Evolutionary conservation across 805 yeast species (phyloP).

Genomic region (Alloascoidea hylecoeti): DNA sequence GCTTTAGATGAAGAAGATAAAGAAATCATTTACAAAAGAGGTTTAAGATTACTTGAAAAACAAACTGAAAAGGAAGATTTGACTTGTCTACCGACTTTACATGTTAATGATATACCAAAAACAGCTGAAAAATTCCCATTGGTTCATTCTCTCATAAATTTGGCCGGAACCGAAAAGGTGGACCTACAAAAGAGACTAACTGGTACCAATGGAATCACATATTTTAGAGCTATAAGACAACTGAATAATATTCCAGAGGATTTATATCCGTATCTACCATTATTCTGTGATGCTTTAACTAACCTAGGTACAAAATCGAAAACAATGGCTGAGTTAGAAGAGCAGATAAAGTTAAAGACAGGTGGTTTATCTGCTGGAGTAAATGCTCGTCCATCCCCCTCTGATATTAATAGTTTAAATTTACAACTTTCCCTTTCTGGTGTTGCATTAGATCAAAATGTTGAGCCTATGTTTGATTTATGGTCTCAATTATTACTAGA

Average conservation of each 20-base stretch:
- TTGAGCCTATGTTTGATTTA: conserved; percentile 43
- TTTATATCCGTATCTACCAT: conserved; percentile 54
- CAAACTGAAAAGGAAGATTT: conserved; percentile 64
- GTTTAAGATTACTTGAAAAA: conserved; percentile 39
- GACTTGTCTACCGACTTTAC: conserved; percentile 67
- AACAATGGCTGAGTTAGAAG: conserved; percentile 71
- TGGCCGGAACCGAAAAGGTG: conserved; percentile 18
- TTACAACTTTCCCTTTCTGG: conserved; percentile 50
- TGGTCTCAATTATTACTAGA: conserved; percentile 55
- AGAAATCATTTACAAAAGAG: conserved; percentile 42
- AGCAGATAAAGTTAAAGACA: conserved; percentile 65
- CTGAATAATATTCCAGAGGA: conserved; percentile 44
- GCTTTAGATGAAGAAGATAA: conserved; percentile 40
- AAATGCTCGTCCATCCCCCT: conserved; percentile 41
- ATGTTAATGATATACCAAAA: conserved; percentile 58
- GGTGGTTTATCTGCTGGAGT: conserved; percentile 71
- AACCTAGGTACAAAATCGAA: conserved; percentile 71
- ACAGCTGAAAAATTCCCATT: conserved; percentile 26
- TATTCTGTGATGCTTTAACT: conserved; percentile 69
- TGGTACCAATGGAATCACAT: conserved; percentile 72
- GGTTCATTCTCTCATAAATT: conserved; percentile 7
- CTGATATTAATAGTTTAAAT: conserved; percentile 28
- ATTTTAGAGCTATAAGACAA: conserved; percentile 53
- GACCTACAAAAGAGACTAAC: conserved; percentile 33
- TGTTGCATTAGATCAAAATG: conserved; percentile 52